Conservation (phyloP, 805 yeast species). For the Wickerhamiella alocasiicola region DNA sequence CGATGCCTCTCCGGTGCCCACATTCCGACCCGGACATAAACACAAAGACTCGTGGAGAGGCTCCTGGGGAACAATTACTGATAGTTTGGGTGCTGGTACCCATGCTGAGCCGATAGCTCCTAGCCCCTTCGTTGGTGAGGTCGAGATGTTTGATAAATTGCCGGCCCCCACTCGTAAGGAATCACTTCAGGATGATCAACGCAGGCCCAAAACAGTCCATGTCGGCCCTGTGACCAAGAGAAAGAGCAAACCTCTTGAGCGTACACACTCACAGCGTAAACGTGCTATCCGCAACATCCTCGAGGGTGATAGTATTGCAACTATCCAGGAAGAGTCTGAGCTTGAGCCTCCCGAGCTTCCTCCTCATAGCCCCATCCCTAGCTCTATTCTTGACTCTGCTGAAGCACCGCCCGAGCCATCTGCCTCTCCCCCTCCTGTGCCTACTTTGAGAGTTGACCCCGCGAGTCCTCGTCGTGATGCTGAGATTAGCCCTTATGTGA, state of each 20-base stretch:
- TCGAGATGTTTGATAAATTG: constrained; percentile 8
- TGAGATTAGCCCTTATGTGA: neutral
- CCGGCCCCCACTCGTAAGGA: constrained; percentile 24
- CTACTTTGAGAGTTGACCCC: neutral
- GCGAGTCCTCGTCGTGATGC: too few relatives aligned
- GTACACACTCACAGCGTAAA: constrained; percentile 21
- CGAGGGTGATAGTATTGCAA: constrained; percentile 14
- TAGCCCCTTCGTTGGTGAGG: neutral
- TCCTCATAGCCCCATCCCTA: neutral
- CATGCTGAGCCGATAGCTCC: neutral
- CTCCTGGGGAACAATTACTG: constrained; percentile 9
- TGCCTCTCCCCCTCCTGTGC: neutral
- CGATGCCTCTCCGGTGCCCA: constrained; percentile 15
- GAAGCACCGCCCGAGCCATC: neutral
- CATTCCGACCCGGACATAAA: constrained; percentile 12
- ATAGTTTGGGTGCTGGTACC: constrained; percentile 1
- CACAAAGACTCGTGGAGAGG: constrained; percentile 14
- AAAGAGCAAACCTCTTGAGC: constrained; percentile 14
- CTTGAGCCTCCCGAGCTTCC: neutral
- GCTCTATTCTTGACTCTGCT: neutral
- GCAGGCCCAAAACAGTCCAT: constrained; percentile 21
- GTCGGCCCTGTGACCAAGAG: neutral
- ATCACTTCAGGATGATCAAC: constrained; percentile 25
- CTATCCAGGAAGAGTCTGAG: neutral
- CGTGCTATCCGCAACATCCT: constrained; percentile 16